Base-by-base conservation (phyloP, 345 rosid species). In the Eucalyptus pauciflora region DNA sequence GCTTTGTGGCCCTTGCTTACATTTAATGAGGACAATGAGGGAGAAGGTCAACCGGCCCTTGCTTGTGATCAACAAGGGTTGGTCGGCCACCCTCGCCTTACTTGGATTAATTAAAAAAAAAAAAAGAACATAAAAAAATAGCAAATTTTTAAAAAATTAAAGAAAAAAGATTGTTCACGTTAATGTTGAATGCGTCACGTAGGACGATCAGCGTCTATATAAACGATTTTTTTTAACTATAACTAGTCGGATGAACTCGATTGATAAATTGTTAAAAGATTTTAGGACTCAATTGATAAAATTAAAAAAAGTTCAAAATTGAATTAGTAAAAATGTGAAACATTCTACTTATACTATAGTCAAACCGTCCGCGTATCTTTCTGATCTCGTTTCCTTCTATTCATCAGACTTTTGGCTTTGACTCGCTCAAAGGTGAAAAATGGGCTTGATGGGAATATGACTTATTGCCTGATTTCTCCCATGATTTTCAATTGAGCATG, bases 241-340 rank as follows among this genome's bases (percentile, higher is more conserved):
- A 56, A 56, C 9, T 22, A 25, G 13, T 10, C 0, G 1, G 1
- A 56, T 56, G 1, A 0, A 56, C 0, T 56, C 1, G 10, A 22
- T 10, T 10, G 2, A 0, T 10, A 56, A 56, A 24, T 10, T 24
- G 1, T 24, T 24, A 56, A 56, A 56, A 24, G 0, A 5, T 2
- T 56, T 24, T 56, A 24, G 0, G 0, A 56, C 1, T 56, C 6
- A 56, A 56, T 24, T 56, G 0, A 22, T 1, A 56, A 56, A 10
- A 56, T 24, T 22, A 0, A 56, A 56, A 56, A 56, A 56, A 2
- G 0, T 24, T 24, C 5, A 24, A 0, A 56, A 56, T 25, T 56
- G 1, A 56, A 56, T 24, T 2, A 1, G 4, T 56, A 22, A 56
- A 56, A 56, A 24, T 24, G 13, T 1, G 3, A 1, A 52, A 52